These are phyloP conservation scores for Starmera stellimalicola DNA, from an alignment of 1,139 yeast genomes.

Conservation along the genomic window DNA sequence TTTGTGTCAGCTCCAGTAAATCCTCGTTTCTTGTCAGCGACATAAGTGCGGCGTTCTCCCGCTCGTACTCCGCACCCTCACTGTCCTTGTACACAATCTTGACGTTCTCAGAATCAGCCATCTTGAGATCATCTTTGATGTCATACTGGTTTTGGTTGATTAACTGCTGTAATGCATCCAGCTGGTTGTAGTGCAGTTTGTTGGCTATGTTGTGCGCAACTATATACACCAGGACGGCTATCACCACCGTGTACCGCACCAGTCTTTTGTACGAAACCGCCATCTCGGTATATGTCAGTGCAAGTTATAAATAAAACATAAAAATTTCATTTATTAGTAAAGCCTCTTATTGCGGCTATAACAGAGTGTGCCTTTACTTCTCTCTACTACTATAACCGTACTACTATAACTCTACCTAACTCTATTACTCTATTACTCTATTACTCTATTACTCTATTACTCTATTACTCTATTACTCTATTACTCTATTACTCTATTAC, in stretches of 20 bases:
- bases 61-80: constrained; percentile 6
- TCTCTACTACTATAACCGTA: too few relatives aligned
- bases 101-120: not conserved
- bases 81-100: not conserved
- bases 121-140: constrained; percentile 9
- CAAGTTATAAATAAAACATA: too few relatives aligned
- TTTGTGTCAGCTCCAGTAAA: constrained; percentile 35
- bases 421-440: too few relatives aligned
- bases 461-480: too few relatives aligned
- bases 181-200: constrained; percentile 10
- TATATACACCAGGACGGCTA: constrained; percentile 10
- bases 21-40: constrained; percentile 58
- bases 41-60: constrained; percentile 50
- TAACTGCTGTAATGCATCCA: constrained; percentile 11
- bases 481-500: too few relatives aligned
- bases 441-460: too few relatives aligned
- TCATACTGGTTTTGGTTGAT: constrained; percentile 10
- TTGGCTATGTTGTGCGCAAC: constrained; percentile 12
- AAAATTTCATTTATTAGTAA: too few relatives aligned
- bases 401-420: too few relatives aligned
- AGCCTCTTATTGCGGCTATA: too few relatives aligned
- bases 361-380: too few relatives aligned
- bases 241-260: constrained; percentile 10
- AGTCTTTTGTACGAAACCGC: constrained; percentile 5
- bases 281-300: too few relatives aligned